Evolutionary conservation across 129 eudicot species (phyloP).

Genomic region (Glebionis coronaria): DNA sequence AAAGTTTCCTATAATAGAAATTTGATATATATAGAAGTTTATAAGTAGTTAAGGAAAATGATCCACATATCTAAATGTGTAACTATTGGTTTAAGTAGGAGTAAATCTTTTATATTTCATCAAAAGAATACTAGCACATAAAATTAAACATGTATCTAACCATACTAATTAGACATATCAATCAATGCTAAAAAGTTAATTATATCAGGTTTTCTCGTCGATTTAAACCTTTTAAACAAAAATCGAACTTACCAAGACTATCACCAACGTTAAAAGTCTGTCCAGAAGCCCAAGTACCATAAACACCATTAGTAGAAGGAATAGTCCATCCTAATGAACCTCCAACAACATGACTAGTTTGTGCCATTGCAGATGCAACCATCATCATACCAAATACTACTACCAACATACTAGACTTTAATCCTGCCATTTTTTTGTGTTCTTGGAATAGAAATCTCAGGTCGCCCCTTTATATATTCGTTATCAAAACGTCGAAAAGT

Average conservation of each 20-base stretch:
- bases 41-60: too few relatives aligned
- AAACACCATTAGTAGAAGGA: constrained; percentile 35
- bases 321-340: constrained; percentile 50
- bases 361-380: constrained; percentile 48
- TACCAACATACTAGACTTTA: constrained; percentile 23
- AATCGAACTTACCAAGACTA: constrained; percentile 48
- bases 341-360: constrained; percentile 60
- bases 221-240: too few relatives aligned
- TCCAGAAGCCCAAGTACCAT: constrained; percentile 47
- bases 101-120: too few relatives aligned
- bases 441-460: constrained; percentile 29
- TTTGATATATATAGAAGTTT: too few relatives aligned
- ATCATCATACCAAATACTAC: constrained; percentile 26
- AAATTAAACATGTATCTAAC: too few relatives aligned
- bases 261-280: constrained; percentile 51
- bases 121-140: too few relatives aligned
- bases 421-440: constrained; percentile 42
- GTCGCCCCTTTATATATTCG: constrained; percentile 40
- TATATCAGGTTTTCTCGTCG: too few relatives aligned
- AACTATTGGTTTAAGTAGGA: too few relatives aligned
- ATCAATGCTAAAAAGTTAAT: too few relatives aligned
- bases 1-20: too few relatives aligned
- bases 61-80: too few relatives aligned
- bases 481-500: constrained; percentile 11
- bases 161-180: too few relatives aligned